phyloP scores from a whole-genome alignment of 768 basidiomycete species.

The Serendipita sp. region DNA sequence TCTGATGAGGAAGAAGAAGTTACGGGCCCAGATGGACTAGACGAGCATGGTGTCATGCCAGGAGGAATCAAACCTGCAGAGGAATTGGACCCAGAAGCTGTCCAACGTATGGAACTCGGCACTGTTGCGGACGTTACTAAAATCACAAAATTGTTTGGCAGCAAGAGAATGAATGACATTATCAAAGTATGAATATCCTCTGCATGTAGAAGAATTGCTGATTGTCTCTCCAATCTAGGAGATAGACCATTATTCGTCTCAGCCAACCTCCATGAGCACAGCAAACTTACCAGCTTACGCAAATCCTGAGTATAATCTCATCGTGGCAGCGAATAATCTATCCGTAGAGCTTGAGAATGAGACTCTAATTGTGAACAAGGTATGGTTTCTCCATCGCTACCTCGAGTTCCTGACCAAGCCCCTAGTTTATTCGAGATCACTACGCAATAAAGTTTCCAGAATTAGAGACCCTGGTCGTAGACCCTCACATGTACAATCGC shows the following conservation, averaged over 20 bases:
- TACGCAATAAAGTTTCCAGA: slow-evolving; percentile 93
- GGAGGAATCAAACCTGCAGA: slow-evolving; percentile 90
- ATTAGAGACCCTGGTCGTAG: slow-evolving; percentile 84
- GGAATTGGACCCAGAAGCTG: slow-evolving; percentile 85
- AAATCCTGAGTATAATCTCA: slow-evolving; percentile 90
- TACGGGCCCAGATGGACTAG: slow-evolving; percentile 25
- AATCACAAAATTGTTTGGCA: slow-evolving; percentile 77
- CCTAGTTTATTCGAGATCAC: slow-evolving; percentile 91
- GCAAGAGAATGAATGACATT: slow-evolving; percentile 77
- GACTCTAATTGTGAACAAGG: slow-evolving; percentile 92
- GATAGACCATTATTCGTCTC: slow-evolving; percentile 68
- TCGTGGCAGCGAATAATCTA: slow-evolving; percentile 94
- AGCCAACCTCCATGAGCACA: slow-evolving; percentile 63
- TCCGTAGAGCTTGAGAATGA: slow-evolving; percentile 98
- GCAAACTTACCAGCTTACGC: slow-evolving; percentile 69
- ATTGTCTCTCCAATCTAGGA: slow-evolving; percentile 34
- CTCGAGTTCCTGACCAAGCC: slow-evolving; percentile 9
- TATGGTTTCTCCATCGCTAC: slow-evolving; percentile 16
- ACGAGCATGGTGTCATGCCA: slow-evolving; percentile 39
- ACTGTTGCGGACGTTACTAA: slow-evolving; percentile 70
- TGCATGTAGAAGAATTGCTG: not conserved
- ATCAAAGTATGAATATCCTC: slow-evolving; percentile 39
- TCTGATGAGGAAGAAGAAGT: slow-evolving; percentile 37
- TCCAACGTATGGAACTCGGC: slow-evolving; percentile 84
- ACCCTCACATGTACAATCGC: slow-evolving; percentile 82